Base-by-base conservation (phyloP, 2,329 filamentous ascomycete species). In the Pseudopithomyces maydicus region DNA sequence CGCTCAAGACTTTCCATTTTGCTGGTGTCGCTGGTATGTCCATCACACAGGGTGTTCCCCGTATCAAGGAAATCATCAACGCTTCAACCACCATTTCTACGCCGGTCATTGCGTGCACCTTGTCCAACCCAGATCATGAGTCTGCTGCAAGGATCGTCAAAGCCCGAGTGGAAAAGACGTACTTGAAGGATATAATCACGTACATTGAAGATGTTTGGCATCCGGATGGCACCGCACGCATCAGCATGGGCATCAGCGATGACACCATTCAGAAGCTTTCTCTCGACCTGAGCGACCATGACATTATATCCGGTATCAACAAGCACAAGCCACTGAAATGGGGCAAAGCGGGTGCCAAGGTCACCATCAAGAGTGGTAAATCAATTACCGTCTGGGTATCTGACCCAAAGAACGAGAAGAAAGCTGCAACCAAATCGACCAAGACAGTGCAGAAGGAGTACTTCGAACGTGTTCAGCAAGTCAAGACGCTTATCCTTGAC, bases 21-120 rank as follows among this genome's bases (percentile, higher is more conserved):
- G 95, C 95, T 73, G 95, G 95, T 90, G 95, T 99, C 62, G 95
- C 95, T 42, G 94, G 94, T 75, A 98, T 99, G 95, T 97, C 92
- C 84, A 97, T 99, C 73, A 99, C 95, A 0, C 92, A 97, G 73
- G 95, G 95, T 90, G 95, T 99, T 6, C 95, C 95, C 1, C 94
- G 95, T 88, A 99, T 99, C 81, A 99, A 99, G 80, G 95, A 99
- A 82, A 99, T 99, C 66, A 99, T 99, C 87, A 99, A 99, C 78
- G 95, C 95, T 6, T 97, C 92, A 8, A 96, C 92, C 74, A 82
- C 83, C 48, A 99, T 99, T 77, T 96, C 90, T 75, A 99, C 95
- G 0, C 95, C 95, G 0, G 90, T 99, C 72, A 96, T 99, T 65
- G 88, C 86, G 6, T 98, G 95, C 70, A 89, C 91, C 4, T 82